Evolutionary conservation across 2,329 filamentous ascomycete species (phyloP).

Genomic region (Hypoxylon sp.): DNA sequence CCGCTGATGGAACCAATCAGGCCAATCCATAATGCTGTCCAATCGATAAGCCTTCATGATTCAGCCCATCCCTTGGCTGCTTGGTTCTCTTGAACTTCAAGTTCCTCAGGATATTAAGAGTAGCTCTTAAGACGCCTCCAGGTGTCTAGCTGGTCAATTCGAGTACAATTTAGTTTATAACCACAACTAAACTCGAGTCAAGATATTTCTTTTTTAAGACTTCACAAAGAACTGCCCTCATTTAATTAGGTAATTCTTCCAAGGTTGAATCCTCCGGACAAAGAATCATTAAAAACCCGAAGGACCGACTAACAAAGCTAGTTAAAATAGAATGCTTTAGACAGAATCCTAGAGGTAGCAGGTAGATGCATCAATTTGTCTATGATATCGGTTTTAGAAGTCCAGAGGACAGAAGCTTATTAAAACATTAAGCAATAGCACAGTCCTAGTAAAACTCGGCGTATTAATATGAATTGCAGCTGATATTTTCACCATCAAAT

Average conservation of each 20-base stretch:
- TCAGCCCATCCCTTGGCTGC: slow-evolving; percentile 2
- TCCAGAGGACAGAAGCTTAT: too few relatives aligned
- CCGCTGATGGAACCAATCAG: slow-evolving; percentile 35
- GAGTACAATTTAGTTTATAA: background rate
- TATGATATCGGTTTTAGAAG: too few relatives aligned
- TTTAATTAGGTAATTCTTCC: too few relatives aligned
- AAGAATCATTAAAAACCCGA: background rate
- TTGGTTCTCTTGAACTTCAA: background rate
- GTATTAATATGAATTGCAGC: too few relatives aligned
- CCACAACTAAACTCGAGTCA: background rate
- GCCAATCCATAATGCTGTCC: slow-evolving; percentile 4
- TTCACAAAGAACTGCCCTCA: background rate
- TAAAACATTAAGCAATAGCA: too few relatives aligned
- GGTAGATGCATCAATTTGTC: too few relatives aligned
- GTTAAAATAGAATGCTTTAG: background rate
- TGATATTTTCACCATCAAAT: too few relatives aligned
- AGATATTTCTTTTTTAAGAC: background rate
- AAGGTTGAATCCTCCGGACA: background rate
- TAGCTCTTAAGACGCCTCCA: background rate
- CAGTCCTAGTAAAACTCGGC: too few relatives aligned
- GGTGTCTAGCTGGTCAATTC: background rate
- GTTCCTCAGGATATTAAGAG: background rate
- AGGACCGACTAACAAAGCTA: background rate
- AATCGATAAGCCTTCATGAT: slow-evolving; percentile 9
- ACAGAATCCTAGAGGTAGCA: background rate